Base-by-base conservation (phyloP, 768 basidiomycete species). In the Leccinum incarnatum region DNA sequence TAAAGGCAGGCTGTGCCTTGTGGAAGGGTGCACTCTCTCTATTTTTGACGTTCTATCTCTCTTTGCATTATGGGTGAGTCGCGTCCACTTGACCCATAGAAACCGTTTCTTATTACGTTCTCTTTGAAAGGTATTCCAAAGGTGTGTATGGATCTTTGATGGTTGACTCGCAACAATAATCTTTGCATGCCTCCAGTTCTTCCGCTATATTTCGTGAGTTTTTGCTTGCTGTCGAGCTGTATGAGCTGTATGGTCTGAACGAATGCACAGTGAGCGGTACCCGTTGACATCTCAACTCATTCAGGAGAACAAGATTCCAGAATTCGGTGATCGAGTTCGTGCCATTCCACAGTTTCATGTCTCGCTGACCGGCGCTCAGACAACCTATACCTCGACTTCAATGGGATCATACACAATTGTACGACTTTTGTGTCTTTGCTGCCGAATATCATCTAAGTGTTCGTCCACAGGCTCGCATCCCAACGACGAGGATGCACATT, bases 251-350 rank as follows among this genome's bases (percentile, higher is more conserved):
- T 58, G 9, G 9, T 37, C 59, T 70, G 47, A 74, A 46, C 9
- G 15, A 32, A 23, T 46, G 2, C 2, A 9, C 69, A 96, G 94
- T 61, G 97, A 98, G 79, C 88, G 97, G 61, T 99, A 99, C 74
- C 96, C 97, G 53, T 83, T 99, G 65, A 99, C 95, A 15, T 98
- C 96, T 17, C 97, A 98, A 73, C 81, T 98, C 58, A 97, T 98
- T 62, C 87, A 96, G 74, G 95, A 97, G 79, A 97, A 98, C 78
- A 94, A 95, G 80, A 98, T 99, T 61, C 96, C 95, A 15, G 97
- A 98, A 75, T 99, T 99, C 70, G 96, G 93, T 90, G 61, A 60
- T 82, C 71, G 2, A 49, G 36, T 32, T 52, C 21, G 21, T 56
- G 3, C 25, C 8, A 30, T 27, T 40, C 9, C 9, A 14, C 21